Evolutionary conservation across 108 stramenopile genomes (phyloP).

Genomic region (Nitzschia sp.): DNA sequence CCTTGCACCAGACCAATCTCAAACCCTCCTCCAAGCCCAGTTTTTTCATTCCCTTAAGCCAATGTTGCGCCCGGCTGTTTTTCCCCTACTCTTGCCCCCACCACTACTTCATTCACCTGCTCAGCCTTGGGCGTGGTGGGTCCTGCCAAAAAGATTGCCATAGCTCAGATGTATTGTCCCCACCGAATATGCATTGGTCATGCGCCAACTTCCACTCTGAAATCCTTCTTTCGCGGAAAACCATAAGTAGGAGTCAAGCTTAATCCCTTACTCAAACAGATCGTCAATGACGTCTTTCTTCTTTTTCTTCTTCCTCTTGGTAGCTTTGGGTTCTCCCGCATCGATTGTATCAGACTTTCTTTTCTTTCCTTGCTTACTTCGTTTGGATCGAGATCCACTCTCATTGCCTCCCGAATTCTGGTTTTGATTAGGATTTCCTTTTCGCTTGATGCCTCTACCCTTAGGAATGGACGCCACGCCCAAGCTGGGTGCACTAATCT

Average conservation of each 20-base stretch:
- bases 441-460: background rate
- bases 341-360: background rate
- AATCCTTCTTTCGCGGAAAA: too few relatives aligned
- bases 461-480: constrained; percentile 11
- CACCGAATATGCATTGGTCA: background rate
- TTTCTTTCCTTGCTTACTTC: constrained; percentile 3
- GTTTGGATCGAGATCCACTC: too few relatives aligned
- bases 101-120: too few relatives aligned
- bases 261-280: constrained; percentile 40
- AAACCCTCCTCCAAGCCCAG: too few relatives aligned
- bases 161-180: too few relatives aligned
- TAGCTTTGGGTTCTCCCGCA: constrained; percentile 14
- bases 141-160: too few relatives aligned
- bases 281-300: constrained; percentile 48
- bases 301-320: constrained; percentile 29
- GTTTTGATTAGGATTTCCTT: background rate
- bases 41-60: too few relatives aligned
- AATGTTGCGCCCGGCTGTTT: too few relatives aligned
- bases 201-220: background rate
- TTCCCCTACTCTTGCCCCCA: too few relatives aligned
- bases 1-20: too few relatives aligned
- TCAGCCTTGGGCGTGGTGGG: too few relatives aligned
- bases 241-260: background rate
- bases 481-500: constrained; percentile 10
- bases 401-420: background rate